Evolutionary conservation across 176 grass and related monocot genomes (phyloP).

Genomic region (Leersia perrieri): DNA sequence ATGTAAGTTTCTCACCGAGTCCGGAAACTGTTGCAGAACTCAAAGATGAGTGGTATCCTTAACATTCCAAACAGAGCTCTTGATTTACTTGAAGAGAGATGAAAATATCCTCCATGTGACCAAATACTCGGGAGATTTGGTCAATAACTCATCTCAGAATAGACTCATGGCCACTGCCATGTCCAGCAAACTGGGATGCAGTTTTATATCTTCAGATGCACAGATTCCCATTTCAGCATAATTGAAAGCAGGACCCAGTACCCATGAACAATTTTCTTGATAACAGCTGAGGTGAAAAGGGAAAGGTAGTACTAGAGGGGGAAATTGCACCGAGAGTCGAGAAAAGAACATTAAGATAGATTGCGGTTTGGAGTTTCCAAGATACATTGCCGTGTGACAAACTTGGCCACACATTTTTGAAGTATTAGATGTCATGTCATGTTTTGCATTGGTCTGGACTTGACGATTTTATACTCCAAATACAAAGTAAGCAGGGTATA

Average conservation of each 20-base stretch:
- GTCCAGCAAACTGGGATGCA: constrained; percentile 25
- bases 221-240: background rate
- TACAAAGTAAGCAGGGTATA: background rate
- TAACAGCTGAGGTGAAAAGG: background rate
- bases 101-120: background rate
- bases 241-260: background rate
- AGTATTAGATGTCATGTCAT: background rate
- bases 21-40: background rate
- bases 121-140: background rate
- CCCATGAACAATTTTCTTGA: background rate
- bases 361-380: background rate
- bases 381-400: constrained; percentile 38
- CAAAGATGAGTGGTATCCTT: background rate
- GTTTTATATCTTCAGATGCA: constrained; percentile 1
- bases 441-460: background rate
- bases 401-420: constrained; percentile 38
- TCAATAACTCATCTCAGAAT: background rate
- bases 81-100: background rate
- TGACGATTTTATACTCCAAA: background rate
- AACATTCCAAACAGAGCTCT: background rate
- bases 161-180: constrained; percentile 25
- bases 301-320: background rate
- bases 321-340: constrained; percentile 16
- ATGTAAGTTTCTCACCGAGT: background rate
- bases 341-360: background rate